Percentiles rank a stretch among this genome's conserved stretches.
phyloP scores from a whole-genome alignment of 306 rosid genomes.

The Pyrus bretschneideri region DNA sequence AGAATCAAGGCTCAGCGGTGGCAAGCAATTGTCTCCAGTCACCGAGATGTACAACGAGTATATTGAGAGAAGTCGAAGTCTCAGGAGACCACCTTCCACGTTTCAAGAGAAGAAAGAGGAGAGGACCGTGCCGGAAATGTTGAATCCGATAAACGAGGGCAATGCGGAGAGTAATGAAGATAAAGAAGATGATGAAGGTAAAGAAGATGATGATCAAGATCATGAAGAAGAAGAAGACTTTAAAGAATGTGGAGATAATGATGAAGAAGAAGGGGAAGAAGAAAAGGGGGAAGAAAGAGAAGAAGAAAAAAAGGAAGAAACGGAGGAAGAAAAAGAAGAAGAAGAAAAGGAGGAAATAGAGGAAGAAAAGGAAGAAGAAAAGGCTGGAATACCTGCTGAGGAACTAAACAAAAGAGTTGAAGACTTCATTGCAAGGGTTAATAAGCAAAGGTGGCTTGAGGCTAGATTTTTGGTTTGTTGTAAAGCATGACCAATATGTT shows the following conservation, averaged over 20 bases:
- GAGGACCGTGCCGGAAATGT: background rate
- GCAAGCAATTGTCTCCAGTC: constrained; percentile 4
- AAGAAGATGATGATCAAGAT: background rate
- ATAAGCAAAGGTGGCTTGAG: constrained; percentile 42
- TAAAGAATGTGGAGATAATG: background rate
- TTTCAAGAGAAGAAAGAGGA: constrained; percentile 13
- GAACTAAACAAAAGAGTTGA: constrained; percentile 42
- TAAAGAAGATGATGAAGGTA: constrained; percentile 1
- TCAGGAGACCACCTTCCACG: constrained; percentile 3
- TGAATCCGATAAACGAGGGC: background rate
- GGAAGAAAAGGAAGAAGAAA: constrained; percentile 4
- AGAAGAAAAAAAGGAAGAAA: background rate
- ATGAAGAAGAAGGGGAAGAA: background rate
- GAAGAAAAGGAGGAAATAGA: background rate
- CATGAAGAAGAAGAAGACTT: constrained; percentile 5
- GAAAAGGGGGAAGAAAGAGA: background rate
- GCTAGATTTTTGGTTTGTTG: constrained; percentile 7
- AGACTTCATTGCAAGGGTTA: constrained; percentile 43
- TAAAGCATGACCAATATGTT: constrained; percentile 2
- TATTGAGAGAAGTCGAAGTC: constrained; percentile 18
- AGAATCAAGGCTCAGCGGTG: constrained; percentile 24
- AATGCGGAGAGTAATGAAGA: background rate
- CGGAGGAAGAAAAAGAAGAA: background rate
- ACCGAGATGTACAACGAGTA: constrained; percentile 16
- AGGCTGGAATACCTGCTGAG: constrained; percentile 25